Evolutionary conservation across 2,329 filamentous ascomycete genomes (phyloP).

Genomic region (Colletotrichum lentis): DNA sequence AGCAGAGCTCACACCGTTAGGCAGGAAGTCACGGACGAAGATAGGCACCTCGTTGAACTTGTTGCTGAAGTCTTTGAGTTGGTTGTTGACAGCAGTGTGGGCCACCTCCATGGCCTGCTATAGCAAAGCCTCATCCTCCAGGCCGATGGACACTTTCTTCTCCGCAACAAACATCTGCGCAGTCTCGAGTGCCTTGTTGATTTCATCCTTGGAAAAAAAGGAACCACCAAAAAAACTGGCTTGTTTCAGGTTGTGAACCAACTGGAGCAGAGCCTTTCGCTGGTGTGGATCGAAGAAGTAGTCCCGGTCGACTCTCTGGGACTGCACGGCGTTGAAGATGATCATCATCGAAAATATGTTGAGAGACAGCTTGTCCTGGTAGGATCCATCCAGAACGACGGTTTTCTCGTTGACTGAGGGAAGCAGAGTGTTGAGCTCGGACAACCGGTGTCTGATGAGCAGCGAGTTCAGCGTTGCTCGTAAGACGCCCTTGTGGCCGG

Average conservation of each 20-base stretch:
- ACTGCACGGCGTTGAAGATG: slow-evolving; percentile 86
- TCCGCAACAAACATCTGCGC: slow-evolving; percentile 73
- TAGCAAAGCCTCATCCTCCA: slow-evolving; percentile 69
- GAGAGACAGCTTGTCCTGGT: slow-evolving; percentile 82
- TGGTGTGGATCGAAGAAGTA: slow-evolving; percentile 89
- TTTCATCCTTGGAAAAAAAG: slow-evolving; percentile 72
- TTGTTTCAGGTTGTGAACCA: slow-evolving; percentile 82
- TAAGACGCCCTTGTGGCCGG: slow-evolving; percentile 70
- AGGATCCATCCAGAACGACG: slow-evolving; percentile 79
- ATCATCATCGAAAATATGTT: slow-evolving; percentile 88
- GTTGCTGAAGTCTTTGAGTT: slow-evolving; percentile 72
- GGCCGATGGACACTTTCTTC: slow-evolving; percentile 64
- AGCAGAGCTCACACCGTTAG: slow-evolving; percentile 62
- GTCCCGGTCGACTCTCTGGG: slow-evolving; percentile 81
- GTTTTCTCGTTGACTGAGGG: slow-evolving; percentile 77
- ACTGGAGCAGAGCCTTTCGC: slow-evolving; percentile 67
- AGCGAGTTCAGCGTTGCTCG: slow-evolving; percentile 76
- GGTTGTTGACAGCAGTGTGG: slow-evolving; percentile 64
- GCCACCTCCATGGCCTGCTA: slow-evolving; percentile 72
- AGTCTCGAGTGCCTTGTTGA: slow-evolving; percentile 70
- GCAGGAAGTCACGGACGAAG: slow-evolving; percentile 70
- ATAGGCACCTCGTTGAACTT: slow-evolving; percentile 80
- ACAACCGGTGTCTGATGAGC: slow-evolving; percentile 80
- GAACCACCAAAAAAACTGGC: slow-evolving; percentile 86
- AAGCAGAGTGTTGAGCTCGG: slow-evolving; percentile 74